Evolutionary conservation across 345 rosid species (phyloP), one percentile per base, ranked within the genome.

Genomic region (Atalantia buxifolia): DNA sequence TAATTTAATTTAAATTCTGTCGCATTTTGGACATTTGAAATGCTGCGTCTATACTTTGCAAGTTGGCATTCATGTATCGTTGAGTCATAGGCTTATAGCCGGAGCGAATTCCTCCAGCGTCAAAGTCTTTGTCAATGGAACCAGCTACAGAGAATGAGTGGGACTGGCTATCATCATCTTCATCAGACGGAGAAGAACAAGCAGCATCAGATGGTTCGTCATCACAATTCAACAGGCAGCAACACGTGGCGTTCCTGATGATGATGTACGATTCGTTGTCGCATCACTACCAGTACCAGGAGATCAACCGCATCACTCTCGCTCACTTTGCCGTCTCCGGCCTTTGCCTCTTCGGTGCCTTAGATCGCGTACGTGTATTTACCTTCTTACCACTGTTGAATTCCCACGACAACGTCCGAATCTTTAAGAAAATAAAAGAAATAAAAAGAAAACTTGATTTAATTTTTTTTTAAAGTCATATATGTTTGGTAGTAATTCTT

Each of bases 191-290:
- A 1, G 87, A 80, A 68, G 83, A 78, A 45, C 74, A 55, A 35
- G 76, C 81, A 8, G 72, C 83, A 12, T 76, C 82, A 16, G 71
- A 87, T 9, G 74, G 79, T 12, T 42, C 75, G n/a, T 56, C 79
- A 13, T 22, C 80, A 25, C 69, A 60, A 76, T 89, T 95, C 76
- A 89, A 89, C 33, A 83, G 82, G 74, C 95, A 89, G 30, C 81
- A 82, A 50, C 99, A 94, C 86, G 86, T 89, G 80, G 35, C 81
- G 42, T 96, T 60, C 86, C 67, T 91, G 66, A 74, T 83, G 89
- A 91, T 91, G 99, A 90, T 92, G 97, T 92, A 90, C 83, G 83
- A 87, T 79, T 36, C 91, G 87, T 73, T 96, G 69, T 95, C 98
- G 0, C n/a, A 75, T 63, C 83, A 89, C 59, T 91, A 90, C 56